Evolutionary conservation across 2,329 filamentous ascomycete genomes (phyloP), one percentile per base, ranked within the genome.

Genomic region (Trichoderma sp.): DNA sequence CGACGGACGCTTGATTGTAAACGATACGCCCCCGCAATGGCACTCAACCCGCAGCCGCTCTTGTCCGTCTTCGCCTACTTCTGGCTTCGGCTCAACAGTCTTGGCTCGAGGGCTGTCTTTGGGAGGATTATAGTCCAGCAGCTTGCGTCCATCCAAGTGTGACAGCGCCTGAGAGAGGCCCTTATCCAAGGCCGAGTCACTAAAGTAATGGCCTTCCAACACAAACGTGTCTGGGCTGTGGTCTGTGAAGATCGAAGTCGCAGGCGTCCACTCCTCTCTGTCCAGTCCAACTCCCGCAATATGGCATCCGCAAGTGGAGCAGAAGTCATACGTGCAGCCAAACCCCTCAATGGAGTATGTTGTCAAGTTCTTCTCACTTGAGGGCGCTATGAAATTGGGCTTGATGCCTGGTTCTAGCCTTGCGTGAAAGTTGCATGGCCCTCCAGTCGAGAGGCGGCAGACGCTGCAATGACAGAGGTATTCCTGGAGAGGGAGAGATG

Each of bases 401-500:
- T 71, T 70, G 7, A 81, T 60, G 4, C 77, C 79, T 3, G 69
- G 55, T 0, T 80, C 79, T 0, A 85, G 73, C 0, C 71, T 51
- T 1, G 80, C 73, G 74, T 84, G 82, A 70, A 84, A 83, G 70
- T 78, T 75, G 71, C 79, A 78, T 55, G 82, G 77, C 0, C 79
- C 78, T 21, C 83, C 83, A 46, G 81, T 79, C 2, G 76, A 77
- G 67, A 79, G 79, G 43, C 83, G 81, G 64, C 83, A 85, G 34
- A 81, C 72, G 71, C 78, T 80, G 75, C 83, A 85, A 69, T 83
- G 80, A 72, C 83, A 85, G 64, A 84, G 75, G 69, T 83, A 79
- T 16, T 78, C 76, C 14, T 76, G 74, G 5, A 85, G 75, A 0
- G 83, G 83, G 0, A 85, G 78, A 1, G 74, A 71, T 0, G 78